Percentiles rank a stretch among this genome's conserved stretches.
These are phyloP conservation scores for Tylopilus orsonianus DNA, from an alignment of 1,284 basidiomycete genomes.

Conservation along the genomic window DNA sequence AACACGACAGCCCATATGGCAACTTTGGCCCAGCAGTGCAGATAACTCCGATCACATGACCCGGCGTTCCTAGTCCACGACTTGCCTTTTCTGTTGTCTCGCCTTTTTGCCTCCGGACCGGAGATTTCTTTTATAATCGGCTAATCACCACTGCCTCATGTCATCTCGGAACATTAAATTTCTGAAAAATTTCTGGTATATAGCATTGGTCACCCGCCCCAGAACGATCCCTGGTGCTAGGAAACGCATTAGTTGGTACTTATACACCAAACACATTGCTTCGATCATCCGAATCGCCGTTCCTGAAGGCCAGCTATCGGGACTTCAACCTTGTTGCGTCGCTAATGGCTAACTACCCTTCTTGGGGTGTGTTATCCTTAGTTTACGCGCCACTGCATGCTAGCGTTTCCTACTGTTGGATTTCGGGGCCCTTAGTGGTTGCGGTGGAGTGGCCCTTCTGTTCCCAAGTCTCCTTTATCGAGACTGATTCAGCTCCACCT, in stretches of 20 bases:
- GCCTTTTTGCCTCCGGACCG: constrained; percentile 22
- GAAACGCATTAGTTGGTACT: constrained; percentile 1
- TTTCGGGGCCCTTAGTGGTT: not conserved
- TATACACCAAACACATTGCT: not conserved
- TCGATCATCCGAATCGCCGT: not conserved
- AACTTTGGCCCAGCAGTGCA: constrained; percentile 15
- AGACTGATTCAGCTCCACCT: constrained; percentile 2
- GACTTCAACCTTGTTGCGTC: constrained; percentile 26
- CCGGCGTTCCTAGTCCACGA: constrained; percentile 4
- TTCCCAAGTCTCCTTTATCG: constrained; percentile 12
- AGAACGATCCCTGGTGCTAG: constrained; percentile 4
- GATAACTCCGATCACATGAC: constrained; percentile 18
- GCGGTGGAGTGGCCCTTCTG: not conserved
- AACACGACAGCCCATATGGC: constrained; percentile 15
- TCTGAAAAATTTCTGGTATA: constrained; percentile 16
- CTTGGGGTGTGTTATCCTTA: constrained; percentile 14
- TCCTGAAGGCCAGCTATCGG: constrained; percentile 18
- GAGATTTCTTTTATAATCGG: constrained; percentile 20
- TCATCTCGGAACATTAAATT: not conserved
- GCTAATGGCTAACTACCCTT: constrained; percentile 17
- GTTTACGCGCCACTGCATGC: constrained; percentile 8
- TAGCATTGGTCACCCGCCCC: not conserved
- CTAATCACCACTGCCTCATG: constrained; percentile 24
- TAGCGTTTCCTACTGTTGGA: not conserved
- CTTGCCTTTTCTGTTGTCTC: constrained; percentile 12